phyloP scores from a whole-genome alignment of 805 yeast species.

The Lipomyces orientalis region DNA sequence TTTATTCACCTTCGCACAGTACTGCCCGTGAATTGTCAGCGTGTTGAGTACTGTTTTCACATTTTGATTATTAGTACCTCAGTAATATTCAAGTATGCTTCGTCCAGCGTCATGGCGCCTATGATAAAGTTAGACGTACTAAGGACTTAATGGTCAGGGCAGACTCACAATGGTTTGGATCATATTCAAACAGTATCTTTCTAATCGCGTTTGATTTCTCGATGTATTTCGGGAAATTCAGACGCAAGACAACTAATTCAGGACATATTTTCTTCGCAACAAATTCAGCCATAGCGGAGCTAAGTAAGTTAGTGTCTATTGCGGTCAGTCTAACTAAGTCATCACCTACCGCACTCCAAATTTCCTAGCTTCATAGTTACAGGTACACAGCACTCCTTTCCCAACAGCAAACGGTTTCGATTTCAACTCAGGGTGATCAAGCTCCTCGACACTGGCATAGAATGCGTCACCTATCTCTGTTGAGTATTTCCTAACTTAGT shows the following conservation, averaged over 20 bases:
- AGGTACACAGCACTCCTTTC: slow-evolving; percentile 66
- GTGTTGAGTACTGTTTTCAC: slow-evolving; percentile 71
- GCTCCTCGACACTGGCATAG: slow-evolving; percentile 84
- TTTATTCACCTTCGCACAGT: slow-evolving; percentile 38
- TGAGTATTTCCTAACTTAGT: background rate
- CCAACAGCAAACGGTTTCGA: slow-evolving; percentile 67
- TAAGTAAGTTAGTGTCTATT: slow-evolving; percentile 17
- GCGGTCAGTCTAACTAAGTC: background rate
- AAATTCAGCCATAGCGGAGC: slow-evolving; percentile 89
- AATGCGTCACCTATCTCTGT: slow-evolving; percentile 68
- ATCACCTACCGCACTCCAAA: slow-evolving; percentile 58
- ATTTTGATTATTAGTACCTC: slow-evolving; percentile 54
- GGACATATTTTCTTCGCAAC: slow-evolving; percentile 72
- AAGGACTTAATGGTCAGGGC: background rate
- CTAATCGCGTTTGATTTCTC: slow-evolving; percentile 67
- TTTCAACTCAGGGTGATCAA: slow-evolving; percentile 61
- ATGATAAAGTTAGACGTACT: background rate
- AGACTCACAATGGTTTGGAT: slow-evolving; percentile 49
- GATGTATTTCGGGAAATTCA: slow-evolving; percentile 78
- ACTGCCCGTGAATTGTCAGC: slow-evolving; percentile 32
- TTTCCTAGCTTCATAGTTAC: slow-evolving; percentile 86
- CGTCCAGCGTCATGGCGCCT: slow-evolving; percentile 69
- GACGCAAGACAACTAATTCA: slow-evolving; percentile 63
- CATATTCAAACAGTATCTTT: slow-evolving; percentile 55
- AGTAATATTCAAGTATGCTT: slow-evolving; percentile 40